Conservation (phyloP, 2,329 filamentous ascomycete genomes). For the Ophioceras dolichostomum region DNA sequence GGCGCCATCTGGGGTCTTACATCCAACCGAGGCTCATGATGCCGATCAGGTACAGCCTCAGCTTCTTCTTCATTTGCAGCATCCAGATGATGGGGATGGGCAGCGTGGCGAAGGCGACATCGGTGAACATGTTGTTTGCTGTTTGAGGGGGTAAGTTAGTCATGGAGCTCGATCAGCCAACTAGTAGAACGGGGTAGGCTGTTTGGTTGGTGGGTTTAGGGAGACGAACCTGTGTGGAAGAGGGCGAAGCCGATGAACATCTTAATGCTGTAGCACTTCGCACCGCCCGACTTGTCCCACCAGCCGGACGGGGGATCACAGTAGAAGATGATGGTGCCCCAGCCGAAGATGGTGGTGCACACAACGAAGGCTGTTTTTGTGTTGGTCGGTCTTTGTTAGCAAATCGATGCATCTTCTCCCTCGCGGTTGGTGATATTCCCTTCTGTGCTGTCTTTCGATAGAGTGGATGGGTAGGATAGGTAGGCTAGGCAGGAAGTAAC, state of each 20-base stretch:
- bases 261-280: constrained; percentile 9
- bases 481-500: neutral
- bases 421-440: too few relatives aligned
- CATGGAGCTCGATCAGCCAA: too few relatives aligned
- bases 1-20: constrained; percentile 6
- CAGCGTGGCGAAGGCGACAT: constrained; percentile 15
- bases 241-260: constrained; percentile 10
- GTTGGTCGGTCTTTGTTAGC: neutral
- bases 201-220: neutral
- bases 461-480: neutral
- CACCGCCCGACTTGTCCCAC: constrained; percentile 12
- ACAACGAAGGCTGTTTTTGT: neutral
- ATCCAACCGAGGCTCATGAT: constrained; percentile 19
- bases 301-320: constrained; percentile 12
- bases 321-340: constrained; percentile 1
- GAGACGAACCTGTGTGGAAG: constrained; percentile 6
- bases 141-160: neutral
- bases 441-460: too few relatives aligned
- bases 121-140: constrained; percentile 18
- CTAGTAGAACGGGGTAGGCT: too few relatives aligned
- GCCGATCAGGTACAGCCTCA: constrained; percentile 14
- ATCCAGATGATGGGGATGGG: constrained; percentile 18
- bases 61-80: constrained; percentile 13
- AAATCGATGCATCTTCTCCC: neutral
- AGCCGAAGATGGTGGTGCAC: neutral